Base-by-base conservation (phyloP, 257 asterid species). In the Solanum commersonii region DNA sequence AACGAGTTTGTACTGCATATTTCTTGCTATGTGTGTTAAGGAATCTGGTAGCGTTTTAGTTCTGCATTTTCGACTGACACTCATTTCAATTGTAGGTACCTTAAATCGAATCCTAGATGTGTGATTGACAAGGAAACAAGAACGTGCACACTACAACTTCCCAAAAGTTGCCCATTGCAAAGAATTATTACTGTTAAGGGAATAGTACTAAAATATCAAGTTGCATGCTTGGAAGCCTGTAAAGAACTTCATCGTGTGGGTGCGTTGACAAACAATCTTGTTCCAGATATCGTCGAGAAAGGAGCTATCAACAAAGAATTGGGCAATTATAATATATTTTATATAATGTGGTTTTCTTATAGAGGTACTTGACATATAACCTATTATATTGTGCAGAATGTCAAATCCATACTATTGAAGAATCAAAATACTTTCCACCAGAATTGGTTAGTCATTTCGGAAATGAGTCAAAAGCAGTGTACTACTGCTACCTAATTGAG, bases 191-290 rank as follows among this genome's bases (percentile, higher is more conserved):
- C 59, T 2, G 95, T 92, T 46, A 87, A 49, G 98, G 95, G 35
- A 85, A 86, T 40, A 4, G n/a, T 49, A 92, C 40, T 37, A 40
- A 93, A 88, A 37, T 70, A 15, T 86, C 95, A 95, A 91, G 93
- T 93, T 38, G 99, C 95, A 38, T 93, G 98, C 91, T 90, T 96
- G 16, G 95, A 95, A 92, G 98, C 97, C 49, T 96, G 99, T 90
- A 95, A 91, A 91, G 88, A 93, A 85, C 98, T 96, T 86, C 98
- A 96, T 92, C 86, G 90, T 86, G 90, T 90, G 70, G 90, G 94
- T 79, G 95, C 96, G 8, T 86, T 95, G 87, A 95, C 98, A 0
- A 94, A 95, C 88, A 40, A 92, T 77, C 98, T 96, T 79, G 96
- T 95, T 85, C 99, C 98, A 0, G 95, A 93, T 90, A 91, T 94